Base-by-base conservation (phyloP, 805 yeast species). In the Saturnispora zaruensis region DNA sequence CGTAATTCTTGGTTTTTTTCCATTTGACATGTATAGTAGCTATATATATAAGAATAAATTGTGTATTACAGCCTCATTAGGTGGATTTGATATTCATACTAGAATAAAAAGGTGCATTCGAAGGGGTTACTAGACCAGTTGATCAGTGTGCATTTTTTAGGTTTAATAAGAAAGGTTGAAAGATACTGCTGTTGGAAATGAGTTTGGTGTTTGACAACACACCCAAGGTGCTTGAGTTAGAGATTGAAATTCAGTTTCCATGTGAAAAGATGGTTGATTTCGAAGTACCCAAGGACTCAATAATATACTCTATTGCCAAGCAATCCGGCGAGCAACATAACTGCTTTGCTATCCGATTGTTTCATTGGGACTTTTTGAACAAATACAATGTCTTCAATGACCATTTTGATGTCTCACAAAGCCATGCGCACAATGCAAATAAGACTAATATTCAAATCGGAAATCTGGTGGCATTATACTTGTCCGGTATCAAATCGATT, bases 181-280 rank as follows among this genome's bases (percentile, higher is more conserved):
- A 28, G 3, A 28, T 9, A 28, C 14, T 28, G 32, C 32, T 13
- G 32, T 13, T 13, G 13, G 9, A 18, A 14, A 36, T 36, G 33
- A 32, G 14, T 18, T 28, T 46, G 6, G 30, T 46, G 9, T 46
- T 34, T 23, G 40, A 46, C 26, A 30, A 36, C 20, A 36, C 30
- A 14, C 49, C 49, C n/a, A 23, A 21, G 32, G 44, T 24, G 25
- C 38, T 32, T 14, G 40, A 23, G 6, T 25, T 46, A n/a, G n/a
- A 14, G 8, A 45, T 45, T 33, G 14, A 13, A 13, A 7, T 40
- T n/a, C 11, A 6, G 20, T 32, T 28, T 14, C 18, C 32, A 18
- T 21, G 26, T 8, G 33, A 18, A 28, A 34, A 42, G 9, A 82
- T 80, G 57, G 69, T 84, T 45, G 81, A 79, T n/a, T 84, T 85